Base-by-base conservation (phyloP, 768 basidiomycete genomes). In the Rhodotorula babjevae region DNA sequence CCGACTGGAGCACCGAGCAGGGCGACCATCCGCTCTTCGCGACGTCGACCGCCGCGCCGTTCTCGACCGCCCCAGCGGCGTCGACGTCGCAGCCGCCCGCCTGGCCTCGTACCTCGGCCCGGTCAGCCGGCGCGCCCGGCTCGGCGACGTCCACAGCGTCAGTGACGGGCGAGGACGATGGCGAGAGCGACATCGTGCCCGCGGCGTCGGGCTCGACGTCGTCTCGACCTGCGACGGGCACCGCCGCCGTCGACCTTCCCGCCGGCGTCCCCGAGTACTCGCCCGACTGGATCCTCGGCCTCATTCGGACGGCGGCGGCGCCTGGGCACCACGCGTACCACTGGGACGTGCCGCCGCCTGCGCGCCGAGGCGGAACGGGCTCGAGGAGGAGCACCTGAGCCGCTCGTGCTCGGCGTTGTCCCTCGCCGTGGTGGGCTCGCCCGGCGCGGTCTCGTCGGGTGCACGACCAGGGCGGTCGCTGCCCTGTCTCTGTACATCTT, bases 221-320 rank as follows among this genome's bases (percentile, higher is more conserved):
- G 44, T 42, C 56, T 3, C 42, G 55, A 3, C 33, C 64, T 19
- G 29, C 25, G 46, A 27, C 56, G 46, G 64, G 29, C 23, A n/a
- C 14, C 23, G 36, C 23, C 33, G 36, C 55, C 29, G 19, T 36
- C 46, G 61, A 55, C 36, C 36, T 60, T 14, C 66, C 59, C 12
- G 21, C 0, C 0, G 67, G 50, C 60, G 67, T 67, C 4, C 61
- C 65, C 21, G 36, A 36, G 42, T 74, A 64, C 59, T 67, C 69
- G 50, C 50, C 31, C 0, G 73, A 74, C 49, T 74, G 69, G 65
- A 63, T 70, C 44, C 46, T 74, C 40, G 61, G 33, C 8, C 73
- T 74, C 68, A 61, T 74, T 2, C 56, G 63, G 12, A 49, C n/a
- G 6, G 31, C 71, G 25, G 62, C 63, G 5, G 25, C 33, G 23